A percentile compares a stretch with the other conserved stretches of the same genome.
Evolutionary conservation across 768 basidiomycete genomes (phyloP).

Genomic region (Boletus barrowsii): DNA sequence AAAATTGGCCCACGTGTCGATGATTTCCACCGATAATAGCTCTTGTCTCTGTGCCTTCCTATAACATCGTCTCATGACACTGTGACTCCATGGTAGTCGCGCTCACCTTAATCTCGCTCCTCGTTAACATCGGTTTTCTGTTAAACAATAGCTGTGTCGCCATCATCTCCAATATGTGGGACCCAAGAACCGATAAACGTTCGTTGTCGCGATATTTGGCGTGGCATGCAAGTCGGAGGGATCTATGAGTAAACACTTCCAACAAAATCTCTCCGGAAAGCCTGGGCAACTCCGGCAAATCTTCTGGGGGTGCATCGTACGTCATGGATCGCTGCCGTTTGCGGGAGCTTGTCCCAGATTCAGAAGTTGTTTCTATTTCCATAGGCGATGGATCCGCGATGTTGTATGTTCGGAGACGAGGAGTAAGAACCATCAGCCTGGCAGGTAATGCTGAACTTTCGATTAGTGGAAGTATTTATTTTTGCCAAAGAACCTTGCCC

Average conservation of each 20-base stretch:
- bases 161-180: slow-evolving; percentile 43
- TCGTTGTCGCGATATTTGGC: slow-evolving; percentile 54
- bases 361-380: slow-evolving; percentile 29
- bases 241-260: slow-evolving; percentile 68
- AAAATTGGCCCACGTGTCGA: slow-evolving; percentile 37
- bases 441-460: slow-evolving; percentile 10
- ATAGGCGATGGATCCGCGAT: slow-evolving; percentile 32
- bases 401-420: slow-evolving; percentile 35
- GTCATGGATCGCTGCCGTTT: slow-evolving; percentile 39
- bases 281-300: slow-evolving; percentile 46
- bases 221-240: slow-evolving; percentile 46
- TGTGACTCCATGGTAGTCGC: slow-evolving; percentile 8
- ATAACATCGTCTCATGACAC: slow-evolving; percentile 23
- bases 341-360: slow-evolving; percentile 27
- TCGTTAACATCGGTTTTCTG: slow-evolving; percentile 48
- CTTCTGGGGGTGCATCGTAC: slow-evolving; percentile 26
- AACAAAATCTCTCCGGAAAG: slow-evolving; percentile 54
- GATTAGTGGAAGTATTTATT: slow-evolving; percentile 16
- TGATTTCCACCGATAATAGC: slow-evolving; percentile 31
- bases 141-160: slow-evolving; percentile 48
- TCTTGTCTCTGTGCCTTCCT: slow-evolving; percentile 24
- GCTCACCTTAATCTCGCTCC: slow-evolving; percentile 51
- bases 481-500: slow-evolving; percentile 16
- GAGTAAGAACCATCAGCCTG: slow-evolving; percentile 34
- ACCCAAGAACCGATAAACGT: slow-evolving; percentile 51